Evolutionary conservation across 225 moss, liverwort and hornwort species (phyloP).

Genomic region (Marchantia paleacea): DNA sequence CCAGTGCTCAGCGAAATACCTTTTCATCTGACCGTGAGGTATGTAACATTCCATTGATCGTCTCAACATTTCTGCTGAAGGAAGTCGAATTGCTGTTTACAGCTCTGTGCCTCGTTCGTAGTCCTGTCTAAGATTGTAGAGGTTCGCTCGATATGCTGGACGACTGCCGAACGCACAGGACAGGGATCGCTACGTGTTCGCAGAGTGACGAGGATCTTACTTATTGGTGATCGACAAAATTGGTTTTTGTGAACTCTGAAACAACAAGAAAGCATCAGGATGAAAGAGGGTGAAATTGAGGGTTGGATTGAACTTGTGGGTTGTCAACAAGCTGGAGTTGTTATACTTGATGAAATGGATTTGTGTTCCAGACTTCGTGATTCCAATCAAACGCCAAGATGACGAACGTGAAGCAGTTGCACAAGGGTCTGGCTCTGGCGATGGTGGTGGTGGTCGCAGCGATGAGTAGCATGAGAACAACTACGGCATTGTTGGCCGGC

Average conservation of each 20-base stretch:
- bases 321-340: neutral
- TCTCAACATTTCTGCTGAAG: neutral
- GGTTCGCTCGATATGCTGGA: neutral
- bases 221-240: neutral
- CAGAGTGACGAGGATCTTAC: too few species aligned
- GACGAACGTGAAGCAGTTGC: neutral
- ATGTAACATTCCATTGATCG: neutral
- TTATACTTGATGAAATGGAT: neutral
- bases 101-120: neutral
- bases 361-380: neutral
- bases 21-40: neutral
- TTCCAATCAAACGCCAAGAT: neutral
- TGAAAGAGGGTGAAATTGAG: neutral
- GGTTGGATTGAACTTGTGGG: neutral
- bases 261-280: neutral
- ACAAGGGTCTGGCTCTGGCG: neutral
- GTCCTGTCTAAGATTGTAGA: neutral
- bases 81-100: neutral
- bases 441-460: neutral
- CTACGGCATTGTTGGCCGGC: neutral
- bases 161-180: neutral
- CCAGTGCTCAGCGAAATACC: neutral
- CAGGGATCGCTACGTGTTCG: too few species aligned
- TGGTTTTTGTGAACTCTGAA: neutral
- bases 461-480: neutral